Evolutionary conservation across 257 asterid species (phyloP).

Genomic region (Agastache rugosa): DNA sequence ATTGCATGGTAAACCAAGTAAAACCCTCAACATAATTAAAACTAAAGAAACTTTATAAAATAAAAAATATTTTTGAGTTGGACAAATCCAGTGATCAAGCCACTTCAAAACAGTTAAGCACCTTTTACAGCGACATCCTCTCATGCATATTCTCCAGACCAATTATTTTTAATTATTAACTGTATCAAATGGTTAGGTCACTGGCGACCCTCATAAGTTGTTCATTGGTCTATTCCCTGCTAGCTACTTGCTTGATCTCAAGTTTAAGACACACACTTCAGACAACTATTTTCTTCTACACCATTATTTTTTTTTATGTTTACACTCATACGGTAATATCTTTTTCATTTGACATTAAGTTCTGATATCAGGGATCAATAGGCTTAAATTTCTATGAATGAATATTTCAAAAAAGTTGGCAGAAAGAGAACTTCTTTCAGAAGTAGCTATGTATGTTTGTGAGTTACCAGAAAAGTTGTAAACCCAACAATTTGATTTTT

Average conservation of each 20-base stretch:
- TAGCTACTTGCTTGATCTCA: not conserved
- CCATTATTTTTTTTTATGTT: not conserved
- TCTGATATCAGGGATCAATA: not conserved
- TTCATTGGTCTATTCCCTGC: not conserved
- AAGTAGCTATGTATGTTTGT: not conserved
- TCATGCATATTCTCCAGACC: not conserved
- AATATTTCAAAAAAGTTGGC: not conserved
- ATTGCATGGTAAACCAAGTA: conserved; percentile 13
- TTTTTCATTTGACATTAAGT: not conserved
- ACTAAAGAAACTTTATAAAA: conserved; percentile 1
- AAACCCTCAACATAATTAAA: conserved; percentile 26
- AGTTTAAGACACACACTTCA: not conserved
- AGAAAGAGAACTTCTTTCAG: not conserved
- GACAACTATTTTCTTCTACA: not conserved
- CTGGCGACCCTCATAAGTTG: not conserved
- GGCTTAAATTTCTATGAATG: not conserved
- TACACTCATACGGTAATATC: not conserved
- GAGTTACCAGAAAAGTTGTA: not conserved
- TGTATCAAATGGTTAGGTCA: conserved; percentile 2
- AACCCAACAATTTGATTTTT: too few relatives aligned
- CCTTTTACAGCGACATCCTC: not conserved
- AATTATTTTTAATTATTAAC: not conserved
- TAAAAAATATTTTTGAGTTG: not conserved
- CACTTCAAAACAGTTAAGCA: not conserved
- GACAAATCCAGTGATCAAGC: not conserved